Evolutionary conservation across 106 monocot genomes (phyloP), one percentile per base, ranked within the genome.

Genomic region (Triglochin maritima): DNA sequence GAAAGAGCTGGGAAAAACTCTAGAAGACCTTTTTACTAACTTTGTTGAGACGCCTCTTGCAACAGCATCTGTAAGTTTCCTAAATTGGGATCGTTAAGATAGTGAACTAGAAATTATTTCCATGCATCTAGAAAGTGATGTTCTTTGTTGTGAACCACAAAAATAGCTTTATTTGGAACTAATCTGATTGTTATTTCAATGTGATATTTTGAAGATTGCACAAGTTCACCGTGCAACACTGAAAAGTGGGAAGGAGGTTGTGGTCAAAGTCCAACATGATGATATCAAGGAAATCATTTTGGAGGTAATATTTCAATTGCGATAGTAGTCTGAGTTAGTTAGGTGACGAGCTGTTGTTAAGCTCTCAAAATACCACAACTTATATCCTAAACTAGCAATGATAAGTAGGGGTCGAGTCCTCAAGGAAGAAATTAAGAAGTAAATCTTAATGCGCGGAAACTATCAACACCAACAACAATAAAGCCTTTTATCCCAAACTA

Each of bases 251-350:
- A 41, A 74, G 47, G 88, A 92, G 60, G 88, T 98, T 49, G 98
- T 92, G 46, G 92, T 86, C 47, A 98, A 98, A 89, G 82, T 98
- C 68, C 98, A 98, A 74, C 98, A 98, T 59, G 73, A 86, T n/a
- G 92, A 80, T 62, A 86, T 98, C 76, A 98, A 98, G 69, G 82
- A 92, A 64, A 68, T 98, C 67, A 98, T 98, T 56, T 73, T 98
- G 45, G 92, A 98, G 88, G 98, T 92, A 70, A 51, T 53, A 17
- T 58, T 57, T 52, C 49, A 56, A 69, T 65, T 68, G 29, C 43
- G 13, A 64, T 4, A 64, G 41, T 14, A 67, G 65, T 58, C 9
- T 47, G 43, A 8, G 43, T 3, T 42, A 44, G 9, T 59, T 29
- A n/a, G n/a, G n/a, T n/a, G n/a, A 50, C 17, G 65, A 50, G 41